Percentiles rank a stretch among this genome's conserved stretches.
These are phyloP conservation scores for Fusarium nelsonii DNA, from an alignment of 2,329 filamentous ascomycete species.

Conservation along the genomic window DNA sequence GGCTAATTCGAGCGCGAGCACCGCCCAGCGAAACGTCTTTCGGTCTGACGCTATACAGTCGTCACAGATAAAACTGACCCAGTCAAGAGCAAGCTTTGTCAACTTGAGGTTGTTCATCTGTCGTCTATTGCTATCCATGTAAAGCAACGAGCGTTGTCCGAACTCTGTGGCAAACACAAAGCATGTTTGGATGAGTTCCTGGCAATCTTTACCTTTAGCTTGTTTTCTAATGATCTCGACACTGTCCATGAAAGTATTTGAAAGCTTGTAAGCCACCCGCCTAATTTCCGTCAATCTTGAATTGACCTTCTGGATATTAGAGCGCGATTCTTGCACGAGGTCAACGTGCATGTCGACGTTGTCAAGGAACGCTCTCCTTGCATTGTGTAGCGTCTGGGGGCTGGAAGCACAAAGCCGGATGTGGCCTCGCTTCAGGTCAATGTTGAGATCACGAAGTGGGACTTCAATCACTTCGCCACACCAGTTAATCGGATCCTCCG, in stretches of 20 bases:
- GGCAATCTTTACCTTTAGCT: constrained; percentile 85
- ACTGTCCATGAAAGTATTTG: constrained; percentile 98
- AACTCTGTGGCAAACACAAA: constrained; percentile 99
- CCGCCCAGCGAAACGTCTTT: constrained; percentile 97
- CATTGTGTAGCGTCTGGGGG: constrained; percentile 81
- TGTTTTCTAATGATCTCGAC: constrained; percentile 93
- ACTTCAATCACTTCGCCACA: constrained; percentile 80
- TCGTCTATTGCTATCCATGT: constrained; percentile 94
- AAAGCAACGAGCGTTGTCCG: constrained; percentile 90
- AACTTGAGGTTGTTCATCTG: constrained; percentile 98
- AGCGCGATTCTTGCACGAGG: constrained; percentile 89
- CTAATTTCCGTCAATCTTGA: constrained; percentile 92
- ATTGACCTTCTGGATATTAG: constrained; percentile 93
- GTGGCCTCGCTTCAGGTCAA: constrained; percentile 88
- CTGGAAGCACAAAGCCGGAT: constrained; percentile 90
- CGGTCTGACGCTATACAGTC: constrained; percentile 94
- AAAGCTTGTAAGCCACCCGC: constrained; percentile 94
- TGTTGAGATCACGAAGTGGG: constrained; percentile 78
- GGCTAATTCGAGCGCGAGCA: constrained; percentile 92
- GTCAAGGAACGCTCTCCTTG: constrained; percentile 81
- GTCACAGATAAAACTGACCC: constrained; percentile 98
- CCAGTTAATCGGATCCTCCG: constrained; percentile 84
- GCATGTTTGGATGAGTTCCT: constrained; percentile 96
- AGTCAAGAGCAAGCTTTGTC: constrained; percentile 92
- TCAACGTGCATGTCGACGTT: constrained; percentile 87